phyloP scores from a whole-genome alignment of 1,139 yeast species.

The Yamadazyma sp. region DNA sequence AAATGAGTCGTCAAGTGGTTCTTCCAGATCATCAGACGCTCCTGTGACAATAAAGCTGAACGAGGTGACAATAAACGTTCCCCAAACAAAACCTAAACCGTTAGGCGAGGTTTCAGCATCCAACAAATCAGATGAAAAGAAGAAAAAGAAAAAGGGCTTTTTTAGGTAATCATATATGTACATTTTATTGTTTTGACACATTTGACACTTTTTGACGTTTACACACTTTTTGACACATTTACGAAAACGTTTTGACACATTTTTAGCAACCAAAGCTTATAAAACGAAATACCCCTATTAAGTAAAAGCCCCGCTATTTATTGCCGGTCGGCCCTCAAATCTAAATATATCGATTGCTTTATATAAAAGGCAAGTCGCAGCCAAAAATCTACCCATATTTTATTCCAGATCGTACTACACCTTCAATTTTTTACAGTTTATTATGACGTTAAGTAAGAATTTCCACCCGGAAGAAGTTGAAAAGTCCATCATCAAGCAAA shows the following conservation, averaged over 20 bases:
- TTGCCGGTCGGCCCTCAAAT: too few species aligned
- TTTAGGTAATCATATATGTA: constrained; percentile 24
- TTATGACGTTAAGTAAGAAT: constrained; percentile 43
- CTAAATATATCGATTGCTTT: too few species aligned
- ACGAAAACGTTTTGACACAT: too few species aligned
- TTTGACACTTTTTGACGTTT: not conserved
- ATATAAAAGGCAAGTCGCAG: not conserved
- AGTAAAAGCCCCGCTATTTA: too few species aligned
- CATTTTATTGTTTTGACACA: not conserved
- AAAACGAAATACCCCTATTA: too few species aligned
- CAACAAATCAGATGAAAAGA: constrained; percentile 18
- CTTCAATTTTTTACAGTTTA: not conserved
- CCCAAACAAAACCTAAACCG: constrained; percentile 27
- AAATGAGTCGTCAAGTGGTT: constrained; percentile 27
- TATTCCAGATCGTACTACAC: not conserved
- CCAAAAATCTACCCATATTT: not conserved
- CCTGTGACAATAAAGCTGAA: constrained; percentile 25
- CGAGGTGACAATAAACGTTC: constrained; percentile 16
- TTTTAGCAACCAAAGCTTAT: too few species aligned
- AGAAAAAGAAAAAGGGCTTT: constrained; percentile 38
- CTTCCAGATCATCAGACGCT: constrained; percentile 26
- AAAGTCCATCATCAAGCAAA: constrained; percentile 26
- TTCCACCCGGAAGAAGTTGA: constrained; percentile 39
- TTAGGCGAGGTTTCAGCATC: constrained; percentile 31
- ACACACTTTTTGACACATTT: too few species aligned